These are phyloP conservation scores for Diplodia scrobiculata DNA, from an alignment of 2,329 filamentous ascomycete genomes.

Conservation along the genomic window DNA sequence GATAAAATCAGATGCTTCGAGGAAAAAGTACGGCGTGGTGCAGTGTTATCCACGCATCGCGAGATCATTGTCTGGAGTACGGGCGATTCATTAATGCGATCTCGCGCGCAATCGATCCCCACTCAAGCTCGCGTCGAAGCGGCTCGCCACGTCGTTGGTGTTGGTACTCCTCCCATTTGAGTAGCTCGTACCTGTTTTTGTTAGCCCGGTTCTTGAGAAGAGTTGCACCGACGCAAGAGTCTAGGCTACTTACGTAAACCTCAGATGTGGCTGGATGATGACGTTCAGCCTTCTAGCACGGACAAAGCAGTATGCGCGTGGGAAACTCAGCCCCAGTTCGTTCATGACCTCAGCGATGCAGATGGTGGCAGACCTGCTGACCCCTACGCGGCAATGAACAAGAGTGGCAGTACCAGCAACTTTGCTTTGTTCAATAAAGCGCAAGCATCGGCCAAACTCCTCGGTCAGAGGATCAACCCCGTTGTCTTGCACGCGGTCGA, in stretches of 20 bases:
- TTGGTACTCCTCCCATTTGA: constrained; percentile 90
- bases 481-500: constrained; percentile 92
- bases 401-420: constrained; percentile 78
- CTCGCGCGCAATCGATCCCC: constrained; percentile 83
- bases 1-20: background rate
- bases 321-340: constrained; percentile 75
- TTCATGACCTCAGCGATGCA: constrained; percentile 99
- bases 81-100: constrained; percentile 96
- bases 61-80: constrained; percentile 62
- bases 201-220: constrained; percentile 12
- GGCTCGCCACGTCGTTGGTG: constrained; percentile 57
- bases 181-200: constrained; percentile 70
- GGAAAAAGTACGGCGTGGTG: background rate
- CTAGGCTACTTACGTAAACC: constrained; percentile 68
- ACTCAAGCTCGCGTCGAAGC: constrained; percentile 80
- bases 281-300: constrained; percentile 90
- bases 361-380: constrained; percentile 92
- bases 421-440: constrained; percentile 87
- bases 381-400: constrained; percentile 94
- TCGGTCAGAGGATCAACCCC: constrained; percentile 88
- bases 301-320: constrained; percentile 93
- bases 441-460: constrained; percentile 81
- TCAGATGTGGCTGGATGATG: constrained; percentile 94
- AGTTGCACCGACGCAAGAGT: background rate
- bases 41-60: background rate